Percentiles rank a stretch among this genome's conserved stretches.
These are phyloP conservation scores for Trichoderma brevicompactum DNA, from an alignment of 2,329 filamentous ascomycete genomes.

Conservation along the genomic window DNA sequence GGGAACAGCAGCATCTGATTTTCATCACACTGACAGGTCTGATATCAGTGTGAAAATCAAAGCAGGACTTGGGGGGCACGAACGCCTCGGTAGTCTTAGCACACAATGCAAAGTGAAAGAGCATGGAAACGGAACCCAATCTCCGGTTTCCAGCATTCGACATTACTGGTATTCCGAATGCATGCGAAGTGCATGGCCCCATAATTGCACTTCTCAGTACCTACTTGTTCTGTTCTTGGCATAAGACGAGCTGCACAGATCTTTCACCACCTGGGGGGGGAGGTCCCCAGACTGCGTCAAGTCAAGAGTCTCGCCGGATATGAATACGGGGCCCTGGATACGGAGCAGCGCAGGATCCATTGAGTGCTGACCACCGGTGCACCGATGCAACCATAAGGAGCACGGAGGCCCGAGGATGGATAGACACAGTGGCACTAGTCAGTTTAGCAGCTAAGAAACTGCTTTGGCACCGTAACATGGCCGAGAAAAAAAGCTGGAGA, in stretches of 20 bases:
- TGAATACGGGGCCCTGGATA: background rate
- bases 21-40: constrained; percentile 7
- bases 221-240: constrained; percentile 13
- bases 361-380: constrained; percentile 14
- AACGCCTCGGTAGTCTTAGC: background rate
- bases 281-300: background rate
- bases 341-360: constrained; percentile 7
- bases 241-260: constrained; percentile 5
- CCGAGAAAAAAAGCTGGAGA: constrained; percentile 24
- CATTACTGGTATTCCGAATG: background rate
- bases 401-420: constrained; percentile 1
- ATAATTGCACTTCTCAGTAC: background rate
- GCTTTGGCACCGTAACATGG: constrained; percentile 1
- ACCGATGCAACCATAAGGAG: constrained; percentile 8
- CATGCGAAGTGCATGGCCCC: no score
- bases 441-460: background rate
- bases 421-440: constrained; percentile 1
- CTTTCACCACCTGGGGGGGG: background rate
- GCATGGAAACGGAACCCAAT: background rate
- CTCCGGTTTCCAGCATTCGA: no score
- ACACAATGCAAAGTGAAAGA: background rate
- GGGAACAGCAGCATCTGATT: background rate
- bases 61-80: background rate
- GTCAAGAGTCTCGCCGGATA: background rate
- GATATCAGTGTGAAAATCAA: constrained; percentile 9